Percentiles rank a stretch among this genome's conserved stretches.
Evolutionary conservation across 164 flowering plant genomes (phyloP).

Genomic region (Vitis amurensis): DNA sequence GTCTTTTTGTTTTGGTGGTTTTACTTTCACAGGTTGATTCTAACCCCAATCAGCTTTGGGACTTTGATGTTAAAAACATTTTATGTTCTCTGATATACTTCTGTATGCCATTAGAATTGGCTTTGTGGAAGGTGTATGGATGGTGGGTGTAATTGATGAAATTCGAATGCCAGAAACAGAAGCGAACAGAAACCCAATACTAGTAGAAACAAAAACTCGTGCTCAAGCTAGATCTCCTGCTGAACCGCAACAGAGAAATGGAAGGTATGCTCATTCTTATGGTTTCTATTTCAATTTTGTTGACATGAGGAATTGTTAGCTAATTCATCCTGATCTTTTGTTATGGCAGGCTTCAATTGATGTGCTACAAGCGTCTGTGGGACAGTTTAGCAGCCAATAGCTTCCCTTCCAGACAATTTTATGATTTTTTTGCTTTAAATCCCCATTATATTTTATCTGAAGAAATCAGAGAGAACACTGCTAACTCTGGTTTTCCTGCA

Average conservation of each 20-base stretch:
- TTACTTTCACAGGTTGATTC: neutral
- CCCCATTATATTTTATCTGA: slow-evolving; percentile 49
- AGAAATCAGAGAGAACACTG: slow-evolving; percentile 48
- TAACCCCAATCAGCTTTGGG: neutral
- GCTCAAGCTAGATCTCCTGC: slow-evolving; percentile 52
- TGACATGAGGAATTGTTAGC: neutral
- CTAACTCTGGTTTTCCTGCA: slow-evolving; percentile 51
- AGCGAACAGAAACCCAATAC: slow-evolving; percentile 30
- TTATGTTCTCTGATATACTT: neutral
- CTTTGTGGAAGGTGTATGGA: slow-evolving; percentile 68
- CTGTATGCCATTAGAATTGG: slow-evolving; percentile 47
- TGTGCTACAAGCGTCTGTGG: slow-evolving; percentile 91
- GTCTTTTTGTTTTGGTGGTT: neutral
- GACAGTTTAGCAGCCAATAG: slow-evolving; percentile 53
- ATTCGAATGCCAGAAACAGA: slow-evolving; percentile 50
- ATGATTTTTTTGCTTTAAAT: slow-evolving; percentile 58
- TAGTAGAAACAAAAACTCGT: slow-evolving; percentile 89
- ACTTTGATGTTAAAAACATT: neutral
- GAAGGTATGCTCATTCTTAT: slow-evolving; percentile 43
- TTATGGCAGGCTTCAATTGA: slow-evolving; percentile 76
- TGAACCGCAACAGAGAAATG: slow-evolving; percentile 84
- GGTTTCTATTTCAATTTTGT: neutral
- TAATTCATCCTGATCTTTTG: slow-evolving; percentile 3
- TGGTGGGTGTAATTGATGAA: slow-evolving; percentile 85
- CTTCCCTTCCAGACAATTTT: slow-evolving; percentile 56